phyloP scores from a whole-genome alignment of 306 rosid genomes.

The Fragaria nilgerrensis region DNA sequence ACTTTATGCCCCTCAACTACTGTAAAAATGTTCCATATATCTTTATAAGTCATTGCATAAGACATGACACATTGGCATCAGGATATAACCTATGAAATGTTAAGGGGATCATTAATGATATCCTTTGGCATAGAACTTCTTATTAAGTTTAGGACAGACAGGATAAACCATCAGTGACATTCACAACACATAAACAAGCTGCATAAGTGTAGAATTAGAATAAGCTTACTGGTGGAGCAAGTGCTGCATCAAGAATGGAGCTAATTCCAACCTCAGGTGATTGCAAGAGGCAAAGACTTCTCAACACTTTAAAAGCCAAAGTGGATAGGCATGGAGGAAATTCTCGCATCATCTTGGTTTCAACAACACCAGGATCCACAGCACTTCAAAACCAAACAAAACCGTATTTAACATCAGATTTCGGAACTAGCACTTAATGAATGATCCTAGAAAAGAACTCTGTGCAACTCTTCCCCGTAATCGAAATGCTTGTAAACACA shows the following conservation, averaged over 20 bases:
- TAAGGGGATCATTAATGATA: neutral
- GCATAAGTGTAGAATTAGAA: neutral
- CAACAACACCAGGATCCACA: slow-evolving; percentile 80
- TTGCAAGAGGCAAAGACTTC: slow-evolving; percentile 51
- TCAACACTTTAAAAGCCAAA: slow-evolving; percentile 43
- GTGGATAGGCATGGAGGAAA: slow-evolving; percentile 53
- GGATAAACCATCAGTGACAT: neutral
- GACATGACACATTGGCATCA: neutral
- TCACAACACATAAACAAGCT: neutral
- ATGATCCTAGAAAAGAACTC: neutral
- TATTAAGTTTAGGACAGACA: neutral
- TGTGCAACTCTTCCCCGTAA: neutral
- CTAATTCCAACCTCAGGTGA: slow-evolving; percentile 54
- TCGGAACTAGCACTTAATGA: neutral
- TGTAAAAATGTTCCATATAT: neutral
- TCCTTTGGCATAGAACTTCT: neutral
- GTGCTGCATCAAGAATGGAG: slow-evolving; percentile 74
- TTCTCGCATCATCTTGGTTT: slow-evolving; percentile 79
- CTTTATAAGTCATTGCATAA: neutral
- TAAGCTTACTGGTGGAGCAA: slow-evolving; percentile 68
- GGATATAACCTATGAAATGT: neutral
- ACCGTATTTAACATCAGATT: neutral
- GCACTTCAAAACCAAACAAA: slow-evolving; percentile 45
- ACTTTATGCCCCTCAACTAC: neutral
- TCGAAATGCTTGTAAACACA: neutral